Evolutionary conservation across 352 stramenopile genomes (phyloP).

Genomic region (Plasmopara muralis): DNA sequence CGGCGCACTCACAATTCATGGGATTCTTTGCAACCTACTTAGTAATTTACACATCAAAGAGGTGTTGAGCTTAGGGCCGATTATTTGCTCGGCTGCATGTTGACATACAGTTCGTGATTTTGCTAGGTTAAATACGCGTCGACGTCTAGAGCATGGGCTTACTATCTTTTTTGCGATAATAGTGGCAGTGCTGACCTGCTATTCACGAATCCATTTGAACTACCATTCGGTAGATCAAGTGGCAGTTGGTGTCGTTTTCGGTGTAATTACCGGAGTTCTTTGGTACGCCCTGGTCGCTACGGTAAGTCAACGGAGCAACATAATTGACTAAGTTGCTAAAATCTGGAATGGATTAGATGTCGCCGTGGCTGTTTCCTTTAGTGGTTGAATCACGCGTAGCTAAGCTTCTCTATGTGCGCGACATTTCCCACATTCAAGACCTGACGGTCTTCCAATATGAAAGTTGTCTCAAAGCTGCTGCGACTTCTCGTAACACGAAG

Average conservation of each 20-base stretch:
- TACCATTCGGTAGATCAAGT: slow-evolving; percentile 81
- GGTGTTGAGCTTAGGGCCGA: slow-evolving; percentile 22
- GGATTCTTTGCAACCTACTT: slow-evolving; percentile 71
- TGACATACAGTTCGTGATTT: slow-evolving; percentile 1
- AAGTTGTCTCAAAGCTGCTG: slow-evolving; percentile 26
- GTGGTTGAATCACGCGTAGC: slow-evolving; percentile 41
- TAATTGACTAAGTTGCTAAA: neutral
- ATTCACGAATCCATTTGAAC: slow-evolving; percentile 69
- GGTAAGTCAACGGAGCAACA: slow-evolving; percentile 11
- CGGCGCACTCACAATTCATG: slow-evolving; percentile 77
- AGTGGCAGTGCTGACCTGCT: slow-evolving; percentile 50
- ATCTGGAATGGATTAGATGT: slow-evolving; percentile 21
- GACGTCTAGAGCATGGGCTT: slow-evolving; percentile 47
- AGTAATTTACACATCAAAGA: slow-evolving; percentile 59
- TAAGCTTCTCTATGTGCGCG: slow-evolving; percentile 62
- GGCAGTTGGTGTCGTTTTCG: slow-evolving; percentile 41
- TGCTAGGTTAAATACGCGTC: slow-evolving; percentile 42
- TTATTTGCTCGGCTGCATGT: neutral
- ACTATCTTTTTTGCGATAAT: slow-evolving; percentile 45
- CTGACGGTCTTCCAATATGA: slow-evolving; percentile 76
- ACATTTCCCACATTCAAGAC: slow-evolving; percentile 72
- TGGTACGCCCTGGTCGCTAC: slow-evolving; percentile 46
- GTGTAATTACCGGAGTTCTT: slow-evolving; percentile 29
- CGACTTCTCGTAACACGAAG: slow-evolving; percentile 13
- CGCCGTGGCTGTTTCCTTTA: slow-evolving; percentile 49